These are phyloP conservation scores for Leishmania guyanensis DNA, from an alignment of 208 protist genomes.

Conservation along the genomic window DNA sequence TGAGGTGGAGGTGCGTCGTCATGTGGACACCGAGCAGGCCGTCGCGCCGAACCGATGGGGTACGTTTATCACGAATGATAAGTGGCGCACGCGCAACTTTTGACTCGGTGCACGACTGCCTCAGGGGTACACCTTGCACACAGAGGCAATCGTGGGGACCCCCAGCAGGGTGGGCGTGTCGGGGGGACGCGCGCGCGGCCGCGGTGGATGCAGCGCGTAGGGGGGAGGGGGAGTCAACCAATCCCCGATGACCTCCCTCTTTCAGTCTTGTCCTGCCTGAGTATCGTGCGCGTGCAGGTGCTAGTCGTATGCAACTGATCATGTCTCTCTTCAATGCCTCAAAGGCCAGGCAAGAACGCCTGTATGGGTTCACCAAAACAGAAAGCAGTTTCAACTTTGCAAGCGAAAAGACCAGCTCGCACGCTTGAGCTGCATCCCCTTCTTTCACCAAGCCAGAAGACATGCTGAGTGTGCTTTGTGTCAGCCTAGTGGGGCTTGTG, in stretches of 20 bases:
- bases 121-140: background rate
- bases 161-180: background rate
- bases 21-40: constrained; percentile 63
- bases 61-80: constrained; percentile 66
- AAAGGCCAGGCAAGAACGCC: background rate
- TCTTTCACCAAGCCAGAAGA: background rate
- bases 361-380: background rate
- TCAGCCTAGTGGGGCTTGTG: background rate
- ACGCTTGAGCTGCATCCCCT: background rate
- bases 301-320: background rate
- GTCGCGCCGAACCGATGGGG: constrained; percentile 64
- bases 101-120: constrained; percentile 9
- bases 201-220: background rate
- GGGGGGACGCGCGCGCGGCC: background rate
- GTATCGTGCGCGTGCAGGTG: background rate
- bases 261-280: background rate
- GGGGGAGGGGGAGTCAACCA: background rate
- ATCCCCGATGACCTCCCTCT: background rate
- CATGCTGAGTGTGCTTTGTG: background rate
- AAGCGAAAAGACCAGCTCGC: background rate
- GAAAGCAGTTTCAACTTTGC: background rate
- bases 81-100: constrained; percentile 64
- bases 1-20: constrained; percentile 67
- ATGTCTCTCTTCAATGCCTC: background rate
- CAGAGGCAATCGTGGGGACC: background rate